Evolutionary conservation across 1,284 basidiomycete genomes (phyloP), one percentile per base, ranked within the genome.

Genomic region (Schizophyllum amplum): DNA sequence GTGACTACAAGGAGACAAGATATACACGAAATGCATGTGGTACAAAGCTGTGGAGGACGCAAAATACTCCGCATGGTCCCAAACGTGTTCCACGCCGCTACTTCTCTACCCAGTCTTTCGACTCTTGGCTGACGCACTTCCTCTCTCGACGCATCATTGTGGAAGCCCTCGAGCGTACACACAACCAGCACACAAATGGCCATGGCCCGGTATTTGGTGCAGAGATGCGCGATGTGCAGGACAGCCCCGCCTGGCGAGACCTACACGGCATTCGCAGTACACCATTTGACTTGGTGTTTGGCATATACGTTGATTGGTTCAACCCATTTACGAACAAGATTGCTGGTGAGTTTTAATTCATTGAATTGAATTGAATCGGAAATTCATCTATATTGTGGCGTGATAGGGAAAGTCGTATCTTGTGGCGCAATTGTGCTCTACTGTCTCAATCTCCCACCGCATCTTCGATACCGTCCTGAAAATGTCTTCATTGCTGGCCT

Each of bases 221-320:
- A 23, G n/a, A 20, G 21, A 66, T 68, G 66, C 49, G 57, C 22
- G 55, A 52, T 60, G 66, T 57, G 59, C 53, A 58, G 58, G 60
- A 63, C 25, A 63, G 60, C 47, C 55, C 58, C 53, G 63, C 60
- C 24, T 67, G 65, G 64, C 52, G 51, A 5, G 59, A 56, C 47
- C 54, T 66, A n/a, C 48, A 21, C 9, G 48, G 13, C 11, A 21
- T 21, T 1, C 48, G 11, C 13, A n/a, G 13, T 33, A 6, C 33
- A 17, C 33, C 33, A 9, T 64, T 61, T 51, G 61, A 66, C 54
- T 57, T 69, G 7, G 62, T 66, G 5, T 74, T 74, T 64, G 65
- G 65, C 15, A 57, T 66, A 33, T 74, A 69, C 47, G 64, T 74
- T 53, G 71, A 74, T 55, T 74, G 71, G 72, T 73, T 72, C 59